A percentile compares a stretch with the other conserved stretches of the same genome.
Conservation (phyloP, 192 early-diverging fungal species). For the Cetraspora pellucida region DNA sequence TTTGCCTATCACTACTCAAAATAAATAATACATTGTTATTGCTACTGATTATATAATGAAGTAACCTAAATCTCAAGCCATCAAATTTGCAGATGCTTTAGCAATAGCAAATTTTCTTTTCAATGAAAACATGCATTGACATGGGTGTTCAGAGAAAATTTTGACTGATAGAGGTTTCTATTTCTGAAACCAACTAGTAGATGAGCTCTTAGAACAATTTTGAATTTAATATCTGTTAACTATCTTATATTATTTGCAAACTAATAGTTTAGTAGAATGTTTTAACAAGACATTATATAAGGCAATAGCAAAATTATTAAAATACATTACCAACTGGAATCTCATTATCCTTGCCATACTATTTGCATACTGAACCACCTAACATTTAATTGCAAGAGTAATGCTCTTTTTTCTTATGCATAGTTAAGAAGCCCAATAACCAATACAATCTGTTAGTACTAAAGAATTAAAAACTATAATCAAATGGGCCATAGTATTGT, state of each 20-base stretch:
- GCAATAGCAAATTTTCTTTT: constrained; percentile 1
- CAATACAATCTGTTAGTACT: too few species aligned
- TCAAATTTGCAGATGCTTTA: constrained; percentile 27
- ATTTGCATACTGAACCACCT: background rate
- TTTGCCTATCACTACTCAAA: background rate
- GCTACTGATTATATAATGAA: constrained; percentile 37
- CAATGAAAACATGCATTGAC: constrained; percentile 30
- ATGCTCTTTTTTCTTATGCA: background rate
- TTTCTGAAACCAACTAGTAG: constrained; percentile 20
- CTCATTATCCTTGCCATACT: background rate
- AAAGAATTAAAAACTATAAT: too few species aligned
- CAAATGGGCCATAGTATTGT: too few species aligned
- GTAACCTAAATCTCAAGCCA: constrained; percentile 36
- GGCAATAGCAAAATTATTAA: background rate
- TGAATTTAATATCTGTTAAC: background rate
- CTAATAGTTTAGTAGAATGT: too few species aligned
- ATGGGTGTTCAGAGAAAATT: constrained; percentile 37
- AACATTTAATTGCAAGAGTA: background rate
- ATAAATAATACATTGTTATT: constrained; percentile 38
- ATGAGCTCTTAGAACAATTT: background rate
- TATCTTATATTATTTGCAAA: background rate
- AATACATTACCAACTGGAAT: background rate
- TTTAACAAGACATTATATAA: too few species aligned
- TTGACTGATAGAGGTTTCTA: constrained; percentile 34
- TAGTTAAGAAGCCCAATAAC: background rate